Evolutionary conservation across 495 filamentous ascomycete genomes (phyloP), one percentile per base, ranked within the genome.

Genomic region (Pseudoneurospora amorphoporcata): DNA sequence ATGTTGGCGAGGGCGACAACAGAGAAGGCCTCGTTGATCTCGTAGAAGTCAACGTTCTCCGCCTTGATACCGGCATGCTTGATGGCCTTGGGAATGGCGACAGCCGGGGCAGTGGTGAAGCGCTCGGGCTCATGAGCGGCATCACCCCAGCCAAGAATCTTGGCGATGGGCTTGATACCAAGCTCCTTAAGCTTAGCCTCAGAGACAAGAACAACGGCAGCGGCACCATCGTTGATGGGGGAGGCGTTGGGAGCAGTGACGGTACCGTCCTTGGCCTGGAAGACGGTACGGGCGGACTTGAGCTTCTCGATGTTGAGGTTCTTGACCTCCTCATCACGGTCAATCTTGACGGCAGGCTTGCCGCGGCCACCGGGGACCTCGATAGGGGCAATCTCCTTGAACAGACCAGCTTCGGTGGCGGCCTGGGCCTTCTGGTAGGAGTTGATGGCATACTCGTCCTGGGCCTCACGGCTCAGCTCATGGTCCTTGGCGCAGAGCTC

Each of bases 1-100:
- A 97, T 87, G 83, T 99, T 99, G 72, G 95, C 95, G 68, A 98
- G 84, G 17, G 95, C 94, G 65, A 99, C 95, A 35, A 99, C 95
- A 58, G 91, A 94, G 87, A 99, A 99, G 7, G 95, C 95, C 84
- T 99, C 95, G 83, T 99, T 99, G 86, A 99, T 97, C 87, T 99
- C 95, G 78, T 95, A 98, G 75, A 90, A 95, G 77, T 98, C 95
- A 69, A 99, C 87, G 45, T 90, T 84, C 61, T 90, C 86, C 75
- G 90, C 87, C 41, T 89, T 86, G 69, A 98, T 82, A 72, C 90
- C 89, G 42, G 95, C 95, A 82, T 99, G 94, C 86, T 92, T 92
- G 74, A 98, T 88, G 16, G 95, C 95, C 86, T 98, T 98, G 73
- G 95, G 95, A 71, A 99, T 95, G 39, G 95, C 95, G 68, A 98